These are phyloP conservation scores for sunflower (Helianthus annuus) DNA, from an alignment of 129 eudicot genomes.

Conservation along the genomic window DNA sequence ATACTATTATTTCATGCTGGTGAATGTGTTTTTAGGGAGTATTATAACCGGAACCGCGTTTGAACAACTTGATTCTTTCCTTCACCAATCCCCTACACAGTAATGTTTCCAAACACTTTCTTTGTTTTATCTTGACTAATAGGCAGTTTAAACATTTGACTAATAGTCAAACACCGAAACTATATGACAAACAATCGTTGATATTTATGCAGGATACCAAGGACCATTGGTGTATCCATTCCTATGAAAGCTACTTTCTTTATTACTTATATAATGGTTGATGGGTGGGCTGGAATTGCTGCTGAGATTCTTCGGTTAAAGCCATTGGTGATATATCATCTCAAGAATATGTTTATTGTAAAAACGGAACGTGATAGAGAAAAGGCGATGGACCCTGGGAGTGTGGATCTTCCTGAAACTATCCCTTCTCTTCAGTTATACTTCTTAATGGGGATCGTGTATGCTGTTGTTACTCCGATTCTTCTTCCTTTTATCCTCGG, in stretches of 20 bases:
- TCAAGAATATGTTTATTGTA: slow-evolving; percentile 86
- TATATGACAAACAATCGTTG: not conserved
- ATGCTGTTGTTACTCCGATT: slow-evolving; percentile 83
- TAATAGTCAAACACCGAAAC: not conserved
- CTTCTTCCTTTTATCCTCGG: slow-evolving; percentile 86
- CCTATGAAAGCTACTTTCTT: slow-evolving; percentile 98
- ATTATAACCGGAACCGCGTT: slow-evolving; percentile 90
- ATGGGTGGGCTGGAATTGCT: slow-evolving; percentile 99
- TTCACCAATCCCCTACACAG: slow-evolving; percentile 85
- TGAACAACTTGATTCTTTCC: slow-evolving; percentile 88
- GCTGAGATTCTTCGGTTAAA: slow-evolving; percentile 89
- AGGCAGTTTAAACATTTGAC: slow-evolving; percentile 12
- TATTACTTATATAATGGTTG: slow-evolving; percentile 93
- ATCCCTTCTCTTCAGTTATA: slow-evolving; percentile 86
- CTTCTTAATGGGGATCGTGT: slow-evolving; percentile 85
- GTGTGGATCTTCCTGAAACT: slow-evolving; percentile 88
- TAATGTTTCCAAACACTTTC: slow-evolving; percentile 39
- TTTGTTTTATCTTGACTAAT: not conserved
- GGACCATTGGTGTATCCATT: slow-evolving; percentile 93
- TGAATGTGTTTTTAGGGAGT: slow-evolving; percentile 94
- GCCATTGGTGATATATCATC: slow-evolving; percentile 79
- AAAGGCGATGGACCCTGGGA: slow-evolving; percentile 82
- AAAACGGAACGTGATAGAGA: slow-evolving; percentile 89
- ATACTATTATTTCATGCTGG: slow-evolving; percentile 95
- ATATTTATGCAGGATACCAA: slow-evolving; percentile 73